phyloP scores from a whole-genome alignment of 495 filamentous ascomycete genomes.

The Wilcoxina mikolae region DNA sequence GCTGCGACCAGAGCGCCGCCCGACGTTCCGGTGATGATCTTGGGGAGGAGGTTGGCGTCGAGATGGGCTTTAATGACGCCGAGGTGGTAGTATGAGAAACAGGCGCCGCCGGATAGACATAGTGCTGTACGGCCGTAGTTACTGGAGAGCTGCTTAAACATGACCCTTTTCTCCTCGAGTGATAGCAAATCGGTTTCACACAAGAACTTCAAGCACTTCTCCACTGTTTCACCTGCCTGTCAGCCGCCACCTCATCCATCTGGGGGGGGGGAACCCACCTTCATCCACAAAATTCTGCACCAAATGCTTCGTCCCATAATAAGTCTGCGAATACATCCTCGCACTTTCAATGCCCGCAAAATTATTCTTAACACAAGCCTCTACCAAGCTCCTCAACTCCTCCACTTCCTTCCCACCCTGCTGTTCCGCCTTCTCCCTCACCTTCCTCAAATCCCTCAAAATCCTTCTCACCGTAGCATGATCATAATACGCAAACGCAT shows the following conservation, averaged over 20 bases:
- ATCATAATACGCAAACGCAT: conserved; percentile 94
- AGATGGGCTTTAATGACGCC: conserved; percentile 82
- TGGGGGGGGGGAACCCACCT: conserved; percentile 31
- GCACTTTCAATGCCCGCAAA: conserved; percentile 94
- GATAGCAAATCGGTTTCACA: conserved; percentile 47
- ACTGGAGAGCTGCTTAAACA: conserved; percentile 76
- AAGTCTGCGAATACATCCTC: conserved; percentile 83
- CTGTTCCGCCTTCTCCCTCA: conserved; percentile 42
- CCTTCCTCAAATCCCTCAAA: conserved; percentile 51
- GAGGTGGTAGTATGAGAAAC: conserved; percentile 94
- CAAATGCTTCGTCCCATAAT: conserved; percentile 85
- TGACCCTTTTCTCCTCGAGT: conserved; percentile 58
- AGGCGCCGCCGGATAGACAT: conserved; percentile 85
- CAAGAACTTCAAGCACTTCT: conserved; percentile 50
- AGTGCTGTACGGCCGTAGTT: conserved; percentile 89
- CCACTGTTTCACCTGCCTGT: conserved; percentile 32
- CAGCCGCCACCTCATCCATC: not conserved
- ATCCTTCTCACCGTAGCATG: conserved; percentile 63
- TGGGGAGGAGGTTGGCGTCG: conserved; percentile 70
- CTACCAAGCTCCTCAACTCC: conserved; percentile 58
- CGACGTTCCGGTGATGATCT: conserved; percentile 90
- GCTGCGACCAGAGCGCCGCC: conserved; percentile 86
- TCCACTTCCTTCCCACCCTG: conserved; percentile 38
- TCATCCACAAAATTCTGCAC: conserved; percentile 85
- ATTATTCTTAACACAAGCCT: conserved; percentile 92